Base-by-base conservation (phyloP, 2,329 filamentous ascomycete species). In the Aspergillus sp. region DNA sequence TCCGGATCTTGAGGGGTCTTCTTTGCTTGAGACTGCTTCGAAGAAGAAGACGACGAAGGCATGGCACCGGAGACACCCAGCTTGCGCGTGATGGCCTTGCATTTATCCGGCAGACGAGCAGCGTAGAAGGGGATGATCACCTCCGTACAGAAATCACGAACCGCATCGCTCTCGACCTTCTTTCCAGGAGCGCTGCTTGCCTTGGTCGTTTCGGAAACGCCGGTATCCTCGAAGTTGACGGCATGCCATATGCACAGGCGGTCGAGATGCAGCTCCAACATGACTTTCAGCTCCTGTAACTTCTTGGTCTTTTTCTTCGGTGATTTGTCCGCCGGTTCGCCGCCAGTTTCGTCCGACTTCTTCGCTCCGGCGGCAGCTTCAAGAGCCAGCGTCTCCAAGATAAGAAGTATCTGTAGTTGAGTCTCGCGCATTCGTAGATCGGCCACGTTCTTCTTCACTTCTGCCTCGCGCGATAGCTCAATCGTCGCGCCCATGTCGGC, bases 161-260 rank as follows among this genome's bases (percentile, higher is more conserved):
- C 70, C n/a, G 74, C 74, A 61, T 81, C 78, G 42, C 71, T 78
- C 20, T 77, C 71, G n/a, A 69, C 65, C 54, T 73, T 73, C 63
- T 74, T 77, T 14, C 69, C 69, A 5, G 70, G 63, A 36, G 69
- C 64, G 56, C 69, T 69, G n/a, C 69, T 68, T 22, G 67, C 53
- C 51, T 71, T 73, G 29, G 66, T 60, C 16, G 69, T 64, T 24
- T 73, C 69, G 1, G 69, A 61, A 14, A 72, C 63, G 4, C 66
- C 62, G 4, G 68, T 62, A 31, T 79, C 78, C 29, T 76, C 76
- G 39, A 74, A 69, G 58, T 72, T 76, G 52, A 82, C 77, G 26
- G 79, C 75, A 66, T 82, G 79, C 80, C 80, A 82, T 55, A 82
- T 82, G 60, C 80, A 81, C 26, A 82, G 69, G 56, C 80, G 72